Evolutionary conservation across 2,329 filamentous ascomycete species (phyloP), one percentile per base, ranked within the genome.

Genomic region (Aspergillus fumigatiaffinis): DNA sequence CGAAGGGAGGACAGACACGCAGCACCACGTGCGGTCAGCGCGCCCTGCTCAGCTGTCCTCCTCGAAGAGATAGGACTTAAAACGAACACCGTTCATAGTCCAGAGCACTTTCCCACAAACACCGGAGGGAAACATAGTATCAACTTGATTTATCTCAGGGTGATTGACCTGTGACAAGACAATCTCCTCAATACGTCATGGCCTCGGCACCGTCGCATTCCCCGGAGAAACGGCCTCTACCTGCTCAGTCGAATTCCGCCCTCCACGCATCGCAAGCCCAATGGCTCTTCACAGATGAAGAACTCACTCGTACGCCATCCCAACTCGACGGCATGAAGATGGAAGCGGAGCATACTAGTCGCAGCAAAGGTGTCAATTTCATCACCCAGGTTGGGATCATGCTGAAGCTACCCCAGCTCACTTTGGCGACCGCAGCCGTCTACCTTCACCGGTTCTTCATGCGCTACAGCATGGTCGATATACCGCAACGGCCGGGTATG

Each of bases 391-490:
- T 93, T 48, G 94, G 93, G 62, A 91, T 96, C 64, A 87, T 96
- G 79, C 84, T 97, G 53, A 93, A 96, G 71, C 80, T 97, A 51
- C 93, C 93, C 12, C 92, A 97, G 73, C 86, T 94, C 55, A 97
- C 94, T 0, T 81, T 99, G 46, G 92, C 90, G 75, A 95, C 95
- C 0, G 94, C 94, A 0, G 89, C 90, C 20, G 89, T 96, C 47
- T 97, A 96, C 79, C 92, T 99, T 73, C 93, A 99, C 74, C 86
- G 94, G 32, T 97, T 96, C 73, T 92, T 92, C 72, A 97, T 97
- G 91, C 87, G 92, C 61, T 87, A 83, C 69, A 93, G 87, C 70
- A 87, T 95, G 83, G 87, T 89, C 51, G 84, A 87, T 66, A 84
- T 88, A 67, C 89, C 86, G 61, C 83, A 82, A 60, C 78, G 77